These are phyloP conservation scores for Rhododendron williamsianum DNA, from an alignment of 148 eudicot species.

Conservation along the genomic window DNA sequence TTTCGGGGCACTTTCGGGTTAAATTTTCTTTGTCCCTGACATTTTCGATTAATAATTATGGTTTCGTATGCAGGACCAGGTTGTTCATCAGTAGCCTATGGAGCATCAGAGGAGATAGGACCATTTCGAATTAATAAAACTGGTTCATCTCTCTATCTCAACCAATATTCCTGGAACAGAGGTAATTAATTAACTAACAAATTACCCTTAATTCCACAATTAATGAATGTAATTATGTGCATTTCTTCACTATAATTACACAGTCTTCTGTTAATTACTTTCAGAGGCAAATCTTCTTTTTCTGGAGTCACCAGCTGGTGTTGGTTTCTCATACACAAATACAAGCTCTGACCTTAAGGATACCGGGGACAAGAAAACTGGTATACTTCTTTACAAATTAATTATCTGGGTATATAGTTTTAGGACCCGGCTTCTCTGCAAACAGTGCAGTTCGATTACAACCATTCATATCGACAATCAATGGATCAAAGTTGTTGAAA, in stretches of 20 bases:
- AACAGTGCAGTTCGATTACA: too few species aligned
- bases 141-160: conserved; percentile 40
- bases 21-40: too few species aligned
- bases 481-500: too few species aligned
- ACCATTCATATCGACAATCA: too few species aligned
- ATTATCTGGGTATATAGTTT: background rate
- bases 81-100: conserved; percentile 52
- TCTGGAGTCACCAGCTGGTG: conserved; percentile 59
- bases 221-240: background rate
- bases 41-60: too few species aligned
- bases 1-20: too few species aligned
- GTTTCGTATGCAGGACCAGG: conserved; percentile 39
- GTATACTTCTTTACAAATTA: conserved; percentile 5
- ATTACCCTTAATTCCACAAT: background rate
- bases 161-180: conserved; percentile 42
- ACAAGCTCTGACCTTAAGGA: conserved; percentile 34
- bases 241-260: background rate
- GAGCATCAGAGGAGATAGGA: conserved; percentile 53
- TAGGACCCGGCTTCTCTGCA: background rate
- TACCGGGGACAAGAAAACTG: conserved; percentile 45
- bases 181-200: conserved; percentile 16
- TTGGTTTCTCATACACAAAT: conserved; percentile 51
- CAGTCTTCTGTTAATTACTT: background rate
- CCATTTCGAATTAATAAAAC: conserved; percentile 47
- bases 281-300: conserved; percentile 51